phyloP scores from a whole-genome alignment of 352 stramenopile species.

The Thraustochytrium striatum region DNA sequence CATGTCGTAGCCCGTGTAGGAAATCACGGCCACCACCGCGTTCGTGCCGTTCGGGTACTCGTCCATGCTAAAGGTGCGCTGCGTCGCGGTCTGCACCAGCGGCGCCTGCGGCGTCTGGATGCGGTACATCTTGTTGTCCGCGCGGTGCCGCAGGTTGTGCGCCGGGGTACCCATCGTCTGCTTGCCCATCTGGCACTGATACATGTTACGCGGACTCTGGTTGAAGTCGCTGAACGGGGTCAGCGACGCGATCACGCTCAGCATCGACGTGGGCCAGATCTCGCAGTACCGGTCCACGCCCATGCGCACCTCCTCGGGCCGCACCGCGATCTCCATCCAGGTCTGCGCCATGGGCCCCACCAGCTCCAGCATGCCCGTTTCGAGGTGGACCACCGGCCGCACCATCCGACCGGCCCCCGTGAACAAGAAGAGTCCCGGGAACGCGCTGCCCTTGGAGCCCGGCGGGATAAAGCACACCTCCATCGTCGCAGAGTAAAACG shows the following conservation, averaged over 20 bases:
- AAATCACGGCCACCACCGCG: conserved; percentile 98
- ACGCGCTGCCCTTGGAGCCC: conserved; percentile 68
- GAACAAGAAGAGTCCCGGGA: conserved; percentile 95
- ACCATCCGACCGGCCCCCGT: conserved; percentile 89
- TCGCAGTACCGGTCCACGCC: conserved; percentile 96
- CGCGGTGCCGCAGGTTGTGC: conserved; percentile 90
- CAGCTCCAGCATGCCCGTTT: conserved; percentile 96
- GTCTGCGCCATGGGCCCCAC: conserved; percentile 99
- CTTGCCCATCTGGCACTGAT: conserved; percentile 99
- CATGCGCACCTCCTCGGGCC: conserved; percentile 73
- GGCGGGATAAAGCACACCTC: conserved; percentile 46
- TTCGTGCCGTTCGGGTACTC: conserved; percentile 98
- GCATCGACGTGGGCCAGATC: conserved; percentile 99
- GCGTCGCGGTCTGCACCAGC: conserved; percentile 92
- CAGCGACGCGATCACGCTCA: conserved; percentile 95
- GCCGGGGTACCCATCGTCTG: conserved; percentile 98
- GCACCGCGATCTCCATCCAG: conserved; percentile 94
- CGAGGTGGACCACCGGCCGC: conserved; percentile 81
- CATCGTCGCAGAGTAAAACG: conserved; percentile 75
- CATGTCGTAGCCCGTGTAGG: conserved; percentile 95
- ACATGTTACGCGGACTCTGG: conserved; percentile 99
- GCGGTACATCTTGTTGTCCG: conserved; percentile 99
- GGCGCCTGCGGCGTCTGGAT: conserved; percentile 96
- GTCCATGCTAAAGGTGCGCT: conserved; percentile 95
- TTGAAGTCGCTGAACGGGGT: conserved; percentile 99